Percentiles rank a stretch among this genome's conserved stretches.
These are phyloP conservation scores for Oenanthe sinensis DNA, from an alignment of 129 eudicot species.

Conservation along the genomic window DNA sequence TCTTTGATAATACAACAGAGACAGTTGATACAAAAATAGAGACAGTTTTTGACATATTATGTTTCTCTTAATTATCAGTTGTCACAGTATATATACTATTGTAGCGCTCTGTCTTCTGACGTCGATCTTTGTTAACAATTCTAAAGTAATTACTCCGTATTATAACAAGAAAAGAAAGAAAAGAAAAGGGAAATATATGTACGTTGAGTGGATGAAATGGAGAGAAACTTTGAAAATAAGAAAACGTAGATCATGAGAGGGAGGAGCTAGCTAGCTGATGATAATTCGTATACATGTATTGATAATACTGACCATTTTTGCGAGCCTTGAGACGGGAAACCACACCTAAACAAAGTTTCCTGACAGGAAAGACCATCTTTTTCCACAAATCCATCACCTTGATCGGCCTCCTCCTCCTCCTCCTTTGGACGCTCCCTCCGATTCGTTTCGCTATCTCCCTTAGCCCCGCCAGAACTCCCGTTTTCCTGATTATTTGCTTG, in stretches of 20 bases:
- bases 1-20: too few relatives aligned
- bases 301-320: conserved; percentile 26
- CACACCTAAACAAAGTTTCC: conserved; percentile 27
- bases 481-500: background rate
- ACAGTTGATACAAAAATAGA: too few relatives aligned
- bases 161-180: too few relatives aligned
- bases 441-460: conserved; percentile 24
- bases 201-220: too few relatives aligned
- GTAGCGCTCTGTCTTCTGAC: background rate
- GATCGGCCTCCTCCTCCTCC: conserved; percentile 21
- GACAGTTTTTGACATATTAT: background rate
- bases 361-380: conserved; percentile 38
- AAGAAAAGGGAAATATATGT: too few relatives aligned
- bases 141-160: too few relatives aligned
- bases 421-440: conserved; percentile 17
- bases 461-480: conserved; percentile 27
- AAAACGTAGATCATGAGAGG: background rate
- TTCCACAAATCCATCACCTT: conserved; percentile 35
- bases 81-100: too few relatives aligned
- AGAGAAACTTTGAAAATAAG: background rate
- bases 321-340: conserved; percentile 31
- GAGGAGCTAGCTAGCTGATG: background rate
- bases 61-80: background rate
- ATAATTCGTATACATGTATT: too few relatives aligned
- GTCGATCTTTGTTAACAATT: too few relatives aligned